A percentile compares a stretch with the other conserved stretches of the same genome.
phyloP scores from a whole-genome alignment of 495 filamentous ascomycete species.

The Aspergillus taichungensis region DNA sequence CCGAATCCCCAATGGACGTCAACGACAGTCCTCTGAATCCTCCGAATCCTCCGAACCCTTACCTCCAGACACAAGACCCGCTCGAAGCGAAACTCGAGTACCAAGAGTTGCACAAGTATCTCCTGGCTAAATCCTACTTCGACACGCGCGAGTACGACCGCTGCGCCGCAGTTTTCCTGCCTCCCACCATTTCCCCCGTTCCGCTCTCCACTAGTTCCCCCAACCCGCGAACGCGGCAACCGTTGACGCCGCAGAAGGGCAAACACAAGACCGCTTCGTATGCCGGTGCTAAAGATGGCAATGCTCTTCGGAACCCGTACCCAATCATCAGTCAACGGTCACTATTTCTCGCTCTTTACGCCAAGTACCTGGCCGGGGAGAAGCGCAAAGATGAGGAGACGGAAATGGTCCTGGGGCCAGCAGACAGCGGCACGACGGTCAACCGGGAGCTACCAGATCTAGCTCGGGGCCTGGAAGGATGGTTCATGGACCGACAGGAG shows the following conservation, averaged over 20 bases:
- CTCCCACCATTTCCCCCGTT: slow-evolving; percentile 57
- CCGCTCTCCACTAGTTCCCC: slow-evolving; percentile 43
- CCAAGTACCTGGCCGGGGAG: slow-evolving; percentile 86
- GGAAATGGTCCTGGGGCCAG: slow-evolving; percentile 93
- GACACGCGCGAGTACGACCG: slow-evolving; percentile 94
- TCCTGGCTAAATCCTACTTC: slow-evolving; percentile 91
- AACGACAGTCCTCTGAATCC: slow-evolving; percentile 19
- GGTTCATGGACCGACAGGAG: slow-evolving; percentile 56
- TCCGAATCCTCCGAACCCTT: slow-evolving; percentile 30
- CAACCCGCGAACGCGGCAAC: slow-evolving; percentile 29
- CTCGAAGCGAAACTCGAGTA: slow-evolving; percentile 70
- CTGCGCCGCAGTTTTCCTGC: slow-evolving; percentile 83
- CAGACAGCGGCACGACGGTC: slow-evolving; percentile 70
- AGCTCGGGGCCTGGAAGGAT: slow-evolving; percentile 63
- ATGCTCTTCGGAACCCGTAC: slow-evolving; percentile 27
- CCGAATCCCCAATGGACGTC: slow-evolving; percentile 52
- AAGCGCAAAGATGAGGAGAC: slow-evolving; percentile 94
- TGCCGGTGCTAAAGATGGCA: slow-evolving; percentile 16
- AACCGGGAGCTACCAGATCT: slow-evolving; percentile 78
- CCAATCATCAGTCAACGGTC: slow-evolving; percentile 73
- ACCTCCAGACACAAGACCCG: slow-evolving; percentile 44
- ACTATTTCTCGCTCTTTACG: slow-evolving; percentile 87
- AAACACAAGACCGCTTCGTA: slow-evolving; percentile 44
- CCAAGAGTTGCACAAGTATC: slow-evolving; percentile 69
- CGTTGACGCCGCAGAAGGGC: slow-evolving; percentile 39